Base-by-base conservation (phyloP, 306 rosid species). In the Spatholobus suberectus region DNA sequence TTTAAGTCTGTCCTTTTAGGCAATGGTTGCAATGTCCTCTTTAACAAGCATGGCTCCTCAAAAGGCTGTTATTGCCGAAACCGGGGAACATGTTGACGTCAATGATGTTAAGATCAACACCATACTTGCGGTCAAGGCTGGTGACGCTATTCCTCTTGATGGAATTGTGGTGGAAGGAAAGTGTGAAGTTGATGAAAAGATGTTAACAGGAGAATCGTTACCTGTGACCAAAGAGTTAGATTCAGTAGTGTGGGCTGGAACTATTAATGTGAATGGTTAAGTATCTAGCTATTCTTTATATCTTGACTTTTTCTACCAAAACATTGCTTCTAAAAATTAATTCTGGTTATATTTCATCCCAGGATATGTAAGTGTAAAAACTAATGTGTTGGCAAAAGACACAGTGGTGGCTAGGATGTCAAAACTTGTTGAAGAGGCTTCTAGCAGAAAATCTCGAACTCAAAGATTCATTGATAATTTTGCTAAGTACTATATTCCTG, bases 141-240 rank as follows among this genome's bases (percentile, higher is more conserved):
- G 98, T 20, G 97, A 95, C 12, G 87, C 78, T n/a, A 86, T 95
- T 38, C 98, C 98, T 27, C 95, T 95, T 40, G 98, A 95, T 83
- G 98, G 98, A 51, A 38, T 93, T 5, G 96, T 95, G 37, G 91
- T 88, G 2, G 98, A 92, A 29, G 98, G 98, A 21, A 84, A 86
- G 23, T 88, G 94, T 47, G 98, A 95, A 80, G 98, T 89, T 1
- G 98, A 95, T 83, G 97, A 95, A 87, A 93, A 95, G 78, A 88
- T 92, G 80, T 88, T 93, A 12, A 95, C 98, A 0, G 98, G 98
- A 62, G 98, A 95, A 77, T 89, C 98, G 38, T 88, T 90, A 77
- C 98, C 98, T n/a, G 96, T 90, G 49, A 67, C 94, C 86, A 95
- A 95, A 89, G 92, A 93, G 44, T 79, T 75, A 27, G 92, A 87